Evolutionary conservation across 176 grass and related monocot genomes (phyloP), one percentile per base, ranked within the genome.

Genomic region (Aegilops longissima): DNA sequence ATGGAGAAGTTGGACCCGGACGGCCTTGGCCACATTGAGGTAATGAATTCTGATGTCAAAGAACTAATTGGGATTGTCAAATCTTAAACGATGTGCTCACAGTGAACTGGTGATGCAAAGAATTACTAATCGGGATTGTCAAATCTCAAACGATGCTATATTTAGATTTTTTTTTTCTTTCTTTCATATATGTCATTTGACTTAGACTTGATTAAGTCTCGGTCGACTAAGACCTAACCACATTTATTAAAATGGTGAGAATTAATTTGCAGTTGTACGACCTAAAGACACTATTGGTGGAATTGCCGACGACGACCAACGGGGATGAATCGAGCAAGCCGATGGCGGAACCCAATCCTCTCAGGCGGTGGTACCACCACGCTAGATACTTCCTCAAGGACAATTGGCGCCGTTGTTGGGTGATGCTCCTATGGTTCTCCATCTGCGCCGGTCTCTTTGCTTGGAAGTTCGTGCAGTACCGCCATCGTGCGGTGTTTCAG

Each of bases 1-100:
- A 97, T 97, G 95, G 95, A 97, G 85, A 89, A 97, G 87, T 84
- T 97, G 2, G 95, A 97, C 77, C 92, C 95, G 1, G 42, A 61
- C n/a, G 90, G 89, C 66, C 70, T 91, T 6, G 95, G 95, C 51
- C 93, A 95, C 89, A 93, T 97, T 51, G 93, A 95, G 88, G 91
- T 93, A 61, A 61, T 9, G 4, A 58, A 58, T 20, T 58, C 16
- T 56, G 52, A 51, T 51, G 12, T 14, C 35, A 36, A 36, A 36
- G 35, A 36, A 36, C 35, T 36, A 36, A 36, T 36, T 5, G 35
- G 6, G 35, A 36, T 40, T 34, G 33, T 34, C 4, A 34, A 34
- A 34, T 34, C 33, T 34, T 5, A 34, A 27, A 39, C 36, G 1
- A 39, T 39, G 36, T 36, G 39, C 39, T 40, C 0, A 9, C 8